Conservation (phyloP, 495 filamentous ascomycete species). For the Podospora comata region DNA sequence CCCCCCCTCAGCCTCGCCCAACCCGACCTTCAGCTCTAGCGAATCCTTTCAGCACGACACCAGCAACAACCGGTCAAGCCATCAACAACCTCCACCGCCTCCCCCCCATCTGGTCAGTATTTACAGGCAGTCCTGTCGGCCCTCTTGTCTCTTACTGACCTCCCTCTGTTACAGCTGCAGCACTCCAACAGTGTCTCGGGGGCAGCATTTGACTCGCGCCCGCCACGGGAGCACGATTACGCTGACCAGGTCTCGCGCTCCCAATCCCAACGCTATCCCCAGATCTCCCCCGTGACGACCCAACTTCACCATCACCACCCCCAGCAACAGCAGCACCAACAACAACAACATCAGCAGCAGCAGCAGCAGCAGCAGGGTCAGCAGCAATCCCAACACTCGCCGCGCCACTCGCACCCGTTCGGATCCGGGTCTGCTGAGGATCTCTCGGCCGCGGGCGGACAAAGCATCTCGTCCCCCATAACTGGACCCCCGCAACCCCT, state of each 20-base stretch:
- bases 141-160: constrained; percentile 20
- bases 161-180: constrained; percentile 29
- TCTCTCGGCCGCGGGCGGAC: constrained; percentile 28
- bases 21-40: constrained; percentile 43
- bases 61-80: constrained; percentile 15
- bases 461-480: constrained; percentile 29
- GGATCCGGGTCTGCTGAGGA: constrained; percentile 41
- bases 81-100: constrained; percentile 26
- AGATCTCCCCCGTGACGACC: constrained; percentile 30
- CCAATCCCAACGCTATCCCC: constrained; percentile 36
- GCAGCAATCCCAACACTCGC: constrained; percentile 28
- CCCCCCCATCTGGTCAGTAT: constrained; percentile 33
- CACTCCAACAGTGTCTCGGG: constrained; percentile 36
- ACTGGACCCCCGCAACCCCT: constrained; percentile 29
- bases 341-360: constrained; percentile 23
- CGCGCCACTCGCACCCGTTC: constrained; percentile 11
- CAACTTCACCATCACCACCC: constrained; percentile 35
- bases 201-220: constrained; percentile 29
- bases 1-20: constrained; percentile 46
- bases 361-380: constrained; percentile 25
- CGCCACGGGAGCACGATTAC: constrained; percentile 28
- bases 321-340: constrained; percentile 29
- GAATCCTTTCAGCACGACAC: constrained; percentile 46
- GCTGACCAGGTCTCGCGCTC: constrained; percentile 35
- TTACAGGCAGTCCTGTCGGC: constrained; percentile 29